Percentiles rank a stretch among this genome's conserved stretches.
phyloP scores from a whole-genome alignment of 2,329 filamentous ascomycete species.

The Fusarium proliferatum region DNA sequence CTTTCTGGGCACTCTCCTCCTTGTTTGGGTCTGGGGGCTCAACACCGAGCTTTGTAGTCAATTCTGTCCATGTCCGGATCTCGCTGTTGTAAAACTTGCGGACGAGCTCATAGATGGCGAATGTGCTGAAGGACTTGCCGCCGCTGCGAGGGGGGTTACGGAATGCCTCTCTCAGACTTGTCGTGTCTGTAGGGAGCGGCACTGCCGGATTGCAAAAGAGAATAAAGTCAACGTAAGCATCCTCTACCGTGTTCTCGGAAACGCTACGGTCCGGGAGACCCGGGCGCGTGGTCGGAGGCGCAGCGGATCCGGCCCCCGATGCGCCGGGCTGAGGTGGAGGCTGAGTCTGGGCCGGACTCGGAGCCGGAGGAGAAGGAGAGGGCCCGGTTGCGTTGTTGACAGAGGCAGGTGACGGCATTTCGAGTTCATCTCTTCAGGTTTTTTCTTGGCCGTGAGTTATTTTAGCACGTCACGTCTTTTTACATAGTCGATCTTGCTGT shows the following conservation, averaged over 20 bases:
- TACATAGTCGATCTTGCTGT: conserved; percentile 22
- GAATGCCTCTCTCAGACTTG: conserved; percentile 79
- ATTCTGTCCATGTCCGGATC: conserved; percentile 91
- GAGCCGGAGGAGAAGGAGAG: conserved; percentile 21
- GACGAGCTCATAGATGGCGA: conserved; percentile 80
- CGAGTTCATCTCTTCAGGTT: conserved; percentile 38
- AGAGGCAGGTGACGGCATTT: conserved; percentile 37
- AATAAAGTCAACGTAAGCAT: conserved; percentile 86
- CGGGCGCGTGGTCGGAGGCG: conserved; percentile 35
- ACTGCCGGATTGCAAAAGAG: conserved; percentile 91
- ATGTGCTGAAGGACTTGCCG: conserved; percentile 86
- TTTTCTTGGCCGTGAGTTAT: neutral
- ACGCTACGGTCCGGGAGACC: conserved; percentile 75
- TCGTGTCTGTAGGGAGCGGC: conserved; percentile 71
- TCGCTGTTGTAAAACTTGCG: conserved; percentile 81
- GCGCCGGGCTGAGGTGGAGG: conserved; percentile 29
- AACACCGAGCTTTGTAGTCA: conserved; percentile 88
- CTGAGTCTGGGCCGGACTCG: conserved; percentile 19
- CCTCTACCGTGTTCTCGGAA: conserved; percentile 76
- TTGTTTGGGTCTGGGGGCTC: conserved; percentile 84
- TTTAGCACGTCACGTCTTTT: conserved; percentile 10
- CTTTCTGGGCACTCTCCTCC: conserved; percentile 90
- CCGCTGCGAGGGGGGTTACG: conserved; percentile 85
- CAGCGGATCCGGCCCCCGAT: conserved; percentile 33
- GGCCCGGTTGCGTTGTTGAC: conserved; percentile 18